Base-by-base conservation (phyloP, 2,329 filamentous ascomycete genomes). In the Colletotrichum lini region DNA sequence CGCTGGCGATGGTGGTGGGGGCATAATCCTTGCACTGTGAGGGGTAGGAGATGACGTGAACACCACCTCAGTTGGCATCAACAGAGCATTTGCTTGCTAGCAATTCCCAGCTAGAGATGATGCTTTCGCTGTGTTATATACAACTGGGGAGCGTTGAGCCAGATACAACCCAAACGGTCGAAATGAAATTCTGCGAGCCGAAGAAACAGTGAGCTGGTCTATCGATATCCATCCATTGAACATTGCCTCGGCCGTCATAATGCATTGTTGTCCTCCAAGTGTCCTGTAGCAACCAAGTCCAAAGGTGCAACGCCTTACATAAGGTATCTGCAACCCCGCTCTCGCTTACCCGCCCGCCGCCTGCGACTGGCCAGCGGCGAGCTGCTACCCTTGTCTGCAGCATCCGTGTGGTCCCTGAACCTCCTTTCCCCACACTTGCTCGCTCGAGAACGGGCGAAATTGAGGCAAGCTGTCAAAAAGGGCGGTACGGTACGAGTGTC, bases 401-500 rank as follows among this genome's bases (percentile, higher is more conserved):
- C 44, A 57, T 47, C 53, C 56, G 45, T 58, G 53, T 61, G 66
- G 66, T 73, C 72, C 72, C 72, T 70, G 71, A 69, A 70, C 62
- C 64, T 73, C 44, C 62, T 66, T 74, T 72, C 78, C 78, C 78
- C 79, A 80, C 78, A 79, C 58, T 57, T 73, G 67, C 52, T 52
- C 62, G 64, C 61, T 72, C 71, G 61, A 62, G 63, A 52, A 63
- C 58, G 60, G 71, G 57, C 72, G 64, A 73, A 73, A 74, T 73
- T 79, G 75, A 75, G 78, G 79, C 77, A 80, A 80, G 77, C 75
- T 80, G 79, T 80, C 78, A 76, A 78, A 80, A 77, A 77, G 76
- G 71, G 13, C 13, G 42, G 42, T 44, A 75, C 75, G 74, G 73
- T 65, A 59, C 54, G 63, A 69, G 49, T 56, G 59, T 72, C 53